phyloP scores from a whole-genome alignment of 2,329 filamentous ascomycete genomes.

The Fusarium ramigenum region DNA sequence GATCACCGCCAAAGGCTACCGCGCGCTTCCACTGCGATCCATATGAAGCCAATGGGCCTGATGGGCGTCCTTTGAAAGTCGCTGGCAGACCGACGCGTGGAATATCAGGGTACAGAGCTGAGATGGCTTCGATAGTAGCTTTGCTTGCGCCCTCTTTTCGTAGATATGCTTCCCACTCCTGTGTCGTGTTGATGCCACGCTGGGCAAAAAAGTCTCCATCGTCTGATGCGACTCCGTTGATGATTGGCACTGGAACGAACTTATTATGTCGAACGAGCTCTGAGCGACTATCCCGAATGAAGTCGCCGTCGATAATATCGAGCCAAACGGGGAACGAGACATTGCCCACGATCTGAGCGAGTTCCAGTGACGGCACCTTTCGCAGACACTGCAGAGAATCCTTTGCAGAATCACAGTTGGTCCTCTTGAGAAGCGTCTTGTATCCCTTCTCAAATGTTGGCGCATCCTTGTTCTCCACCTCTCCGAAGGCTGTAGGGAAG shows the following conservation, averaged over 20 bases:
- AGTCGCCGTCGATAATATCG: constrained; percentile 18
- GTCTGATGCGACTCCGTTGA: constrained; percentile 6
- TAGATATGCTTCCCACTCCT: constrained; percentile 19
- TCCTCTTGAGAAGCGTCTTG: not conserved
- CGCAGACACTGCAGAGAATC: constrained; percentile 23
- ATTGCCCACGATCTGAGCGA: constrained; percentile 12
- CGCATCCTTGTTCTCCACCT: not conserved
- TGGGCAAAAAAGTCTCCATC: constrained; percentile 26
- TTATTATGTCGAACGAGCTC: constrained; percentile 8
- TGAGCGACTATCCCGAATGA: constrained; percentile 18
- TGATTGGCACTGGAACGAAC: constrained; percentile 14
- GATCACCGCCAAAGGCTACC: constrained; percentile 13
- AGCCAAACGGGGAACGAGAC: constrained; percentile 26
- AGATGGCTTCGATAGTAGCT: constrained; percentile 4
- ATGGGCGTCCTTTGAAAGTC: constrained; percentile 13
- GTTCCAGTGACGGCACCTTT: constrained; percentile 11
- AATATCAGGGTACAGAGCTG: constrained; percentile 19
- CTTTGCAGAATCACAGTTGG: not conserved
- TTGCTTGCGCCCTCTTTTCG: constrained; percentile 11
- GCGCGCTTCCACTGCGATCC: constrained; percentile 30
- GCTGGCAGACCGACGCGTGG: constrained; percentile 5
- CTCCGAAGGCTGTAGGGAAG: constrained; percentile 17
- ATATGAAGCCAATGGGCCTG: not conserved
- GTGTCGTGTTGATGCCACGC: constrained; percentile 14
- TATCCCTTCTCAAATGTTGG: constrained; percentile 16